Evolutionary conservation across 257 asterid genomes (phyloP).

Genomic region (Solanum arcanum): DNA sequence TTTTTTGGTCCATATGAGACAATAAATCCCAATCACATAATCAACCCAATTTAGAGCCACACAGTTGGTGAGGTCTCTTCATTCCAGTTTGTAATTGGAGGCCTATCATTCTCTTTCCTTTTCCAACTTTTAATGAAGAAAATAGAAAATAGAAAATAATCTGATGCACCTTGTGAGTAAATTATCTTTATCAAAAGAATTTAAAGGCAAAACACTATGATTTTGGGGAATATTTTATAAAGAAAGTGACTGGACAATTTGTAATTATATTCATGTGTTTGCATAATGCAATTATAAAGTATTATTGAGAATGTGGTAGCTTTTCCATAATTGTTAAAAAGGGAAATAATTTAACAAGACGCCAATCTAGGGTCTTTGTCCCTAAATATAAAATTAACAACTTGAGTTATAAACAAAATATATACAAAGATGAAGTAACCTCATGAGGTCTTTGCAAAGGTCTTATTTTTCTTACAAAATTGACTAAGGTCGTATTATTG

Average conservation of each 20-base stretch:
- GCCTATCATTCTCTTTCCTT: neutral
- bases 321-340: neutral
- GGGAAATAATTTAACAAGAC: neutral
- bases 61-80: neutral
- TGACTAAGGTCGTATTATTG: neutral
- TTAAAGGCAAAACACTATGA: neutral
- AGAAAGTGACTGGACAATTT: neutral
- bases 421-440: neutral
- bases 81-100: neutral
- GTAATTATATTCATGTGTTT: neutral
- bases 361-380: neutral
- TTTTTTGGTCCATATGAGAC: neutral
- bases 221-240: neutral
- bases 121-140: neutral
- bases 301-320: neutral
- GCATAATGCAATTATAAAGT: neutral
- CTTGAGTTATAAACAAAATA: neutral
- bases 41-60: neutral
- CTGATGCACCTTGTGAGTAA: neutral
- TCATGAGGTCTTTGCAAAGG: neutral
- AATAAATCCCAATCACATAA: neutral
- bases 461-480: neutral
- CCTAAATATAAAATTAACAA: neutral
- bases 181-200: neutral
- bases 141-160: neutral